Evolutionary conservation across 2,329 filamentous ascomycete species (phyloP).

Genomic region (Nemania abortiva): DNA sequence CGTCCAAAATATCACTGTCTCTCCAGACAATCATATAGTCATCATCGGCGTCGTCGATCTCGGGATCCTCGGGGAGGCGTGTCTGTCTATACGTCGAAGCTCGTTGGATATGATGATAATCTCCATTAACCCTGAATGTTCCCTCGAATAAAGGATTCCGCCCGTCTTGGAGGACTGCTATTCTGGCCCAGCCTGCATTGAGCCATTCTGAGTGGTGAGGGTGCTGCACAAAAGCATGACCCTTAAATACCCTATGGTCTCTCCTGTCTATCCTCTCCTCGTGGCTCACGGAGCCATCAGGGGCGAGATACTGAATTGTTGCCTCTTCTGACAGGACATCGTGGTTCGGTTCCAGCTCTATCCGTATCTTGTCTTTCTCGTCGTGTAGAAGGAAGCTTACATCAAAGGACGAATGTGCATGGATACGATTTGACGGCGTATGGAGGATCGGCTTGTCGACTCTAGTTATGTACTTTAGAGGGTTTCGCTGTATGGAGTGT

Average conservation of each 20-base stretch:
- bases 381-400: constrained; percentile 81
- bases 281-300: constrained; percentile 75
- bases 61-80: constrained; percentile 77
- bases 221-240: constrained; percentile 77
- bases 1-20: constrained; percentile 80
- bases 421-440: constrained; percentile 81
- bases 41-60: constrained; percentile 65
- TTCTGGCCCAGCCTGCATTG: constrained; percentile 86
- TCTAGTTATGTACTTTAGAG: constrained; percentile 78
- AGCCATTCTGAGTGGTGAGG: constrained; percentile 75
- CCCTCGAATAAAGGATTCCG: constrained; percentile 86
- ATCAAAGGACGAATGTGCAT: constrained; percentile 86
- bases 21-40: constrained; percentile 93
- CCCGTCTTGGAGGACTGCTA: constrained; percentile 83
- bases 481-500: constrained; percentile 80
- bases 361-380: constrained; percentile 76
- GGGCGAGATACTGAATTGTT: constrained; percentile 76
- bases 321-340: constrained; percentile 86
- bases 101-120: constrained; percentile 89
- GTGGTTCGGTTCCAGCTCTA: constrained; percentile 89
- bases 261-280: constrained; percentile 78
- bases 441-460: constrained; percentile 82
- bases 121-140: constrained; percentile 81
- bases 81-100: constrained; percentile 79
- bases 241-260: constrained; percentile 87